Conservation (phyloP, 2,329 filamentous ascomycete species). For the Pseudovirgaria hyperparasitica region DNA sequence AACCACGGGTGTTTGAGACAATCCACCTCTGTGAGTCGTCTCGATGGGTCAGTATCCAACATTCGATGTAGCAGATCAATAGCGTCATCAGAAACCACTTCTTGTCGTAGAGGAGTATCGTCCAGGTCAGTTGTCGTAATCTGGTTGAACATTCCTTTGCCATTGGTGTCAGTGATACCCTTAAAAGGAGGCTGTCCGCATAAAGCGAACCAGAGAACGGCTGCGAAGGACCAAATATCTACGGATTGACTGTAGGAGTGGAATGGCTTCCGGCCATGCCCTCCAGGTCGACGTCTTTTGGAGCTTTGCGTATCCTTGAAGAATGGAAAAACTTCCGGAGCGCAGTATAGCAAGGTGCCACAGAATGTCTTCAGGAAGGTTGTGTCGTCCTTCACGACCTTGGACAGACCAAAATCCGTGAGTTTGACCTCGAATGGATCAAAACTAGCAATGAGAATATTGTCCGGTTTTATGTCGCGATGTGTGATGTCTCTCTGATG, state of each 20-base stretch:
- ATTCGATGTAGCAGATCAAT: constrained; percentile 68
- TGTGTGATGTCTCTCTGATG: constrained; percentile 86
- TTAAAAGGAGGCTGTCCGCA: constrained; percentile 70
- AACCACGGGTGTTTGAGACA: constrained; percentile 69
- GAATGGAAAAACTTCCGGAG: constrained; percentile 89
- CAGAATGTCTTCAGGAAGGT: constrained; percentile 95
- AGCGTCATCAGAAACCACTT: constrained; percentile 49
- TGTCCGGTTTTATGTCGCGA: constrained; percentile 97
- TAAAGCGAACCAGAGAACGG: constrained; percentile 80
- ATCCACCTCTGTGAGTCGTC: constrained; percentile 59
- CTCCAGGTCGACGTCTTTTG: constrained; percentile 45
- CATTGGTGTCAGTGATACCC: constrained; percentile 60
- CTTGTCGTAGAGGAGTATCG: constrained; percentile 45
- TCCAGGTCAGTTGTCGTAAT: constrained; percentile 74
- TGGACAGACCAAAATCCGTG: constrained; percentile 93
- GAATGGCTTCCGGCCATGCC: constrained; percentile 24
- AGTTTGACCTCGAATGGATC: constrained; percentile 75
- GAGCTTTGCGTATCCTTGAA: constrained; percentile 52
- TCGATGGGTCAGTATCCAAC: constrained; percentile 65
- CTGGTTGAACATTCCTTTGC: constrained; percentile 66
- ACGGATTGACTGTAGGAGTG: constrained; percentile 78
- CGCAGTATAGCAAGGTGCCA: constrained; percentile 89
- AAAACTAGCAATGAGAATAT: constrained; percentile 69
- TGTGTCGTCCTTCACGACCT: constrained; percentile 79
- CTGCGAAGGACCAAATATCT: constrained; percentile 92